Conservation (phyloP, 2,329 filamentous ascomycete genomes). For the Fusarium odoratissimum region DNA sequence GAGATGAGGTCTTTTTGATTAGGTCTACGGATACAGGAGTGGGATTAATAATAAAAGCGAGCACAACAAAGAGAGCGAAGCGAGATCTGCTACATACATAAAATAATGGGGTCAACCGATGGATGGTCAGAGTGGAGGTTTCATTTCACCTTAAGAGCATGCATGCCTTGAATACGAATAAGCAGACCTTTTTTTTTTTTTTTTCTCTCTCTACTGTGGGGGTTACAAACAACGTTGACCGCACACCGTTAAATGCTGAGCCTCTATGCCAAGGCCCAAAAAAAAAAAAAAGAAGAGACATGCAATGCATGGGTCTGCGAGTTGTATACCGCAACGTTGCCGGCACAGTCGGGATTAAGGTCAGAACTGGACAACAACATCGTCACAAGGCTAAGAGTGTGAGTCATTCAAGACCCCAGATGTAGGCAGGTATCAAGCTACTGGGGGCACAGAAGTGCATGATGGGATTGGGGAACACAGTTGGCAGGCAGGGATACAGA, state of each 20-base stretch:
- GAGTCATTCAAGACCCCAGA: constrained; percentile 40
- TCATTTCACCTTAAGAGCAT: constrained; percentile 36
- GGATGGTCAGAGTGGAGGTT: constrained; percentile 32
- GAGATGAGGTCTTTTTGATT: constrained; percentile 27
- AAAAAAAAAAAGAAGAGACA: background rate
- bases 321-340: constrained; percentile 37
- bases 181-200: background rate
- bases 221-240: background rate
- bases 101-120: constrained; percentile 20
- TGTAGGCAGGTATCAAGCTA: background rate
- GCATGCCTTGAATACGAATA: constrained; percentile 34
- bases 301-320: constrained; percentile 17
- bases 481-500: constrained; percentile 43
- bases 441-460: background rate
- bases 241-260: constrained; percentile 29
- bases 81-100: constrained; percentile 28
- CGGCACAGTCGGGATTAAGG: constrained; percentile 12
- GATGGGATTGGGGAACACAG: constrained; percentile 12
- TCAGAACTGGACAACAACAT: background rate
- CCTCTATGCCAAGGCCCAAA: constrained; percentile 33
- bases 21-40: constrained; percentile 15
- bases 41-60: constrained; percentile 19
- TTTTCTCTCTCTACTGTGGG: background rate
- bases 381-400: constrained; percentile 32
- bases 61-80: constrained; percentile 6